Evolutionary conservation across 2,329 filamentous ascomycete species (phyloP), one percentile per base, ranked within the genome.

Genomic region (Colletotrichum trifolii): DNA sequence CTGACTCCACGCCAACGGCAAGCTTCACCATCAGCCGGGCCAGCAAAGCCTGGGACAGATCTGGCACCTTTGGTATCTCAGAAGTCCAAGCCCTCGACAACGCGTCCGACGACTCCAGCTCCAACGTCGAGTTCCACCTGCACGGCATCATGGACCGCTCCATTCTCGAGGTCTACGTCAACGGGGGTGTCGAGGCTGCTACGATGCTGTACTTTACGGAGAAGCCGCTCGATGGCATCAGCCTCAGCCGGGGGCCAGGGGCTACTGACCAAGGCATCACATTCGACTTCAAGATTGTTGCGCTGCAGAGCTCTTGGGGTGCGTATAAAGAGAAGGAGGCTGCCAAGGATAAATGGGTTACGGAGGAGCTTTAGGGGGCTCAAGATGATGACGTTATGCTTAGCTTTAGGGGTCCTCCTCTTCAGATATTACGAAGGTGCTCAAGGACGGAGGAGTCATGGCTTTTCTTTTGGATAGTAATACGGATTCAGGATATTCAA

Each of bases 71-170:
- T 42, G 60, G 39, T 35, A 45, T 64, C 54, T 38, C 46, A 4
- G 49, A 47, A 60, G 47, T 67, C 4, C 55, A 64, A n/a, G 54
- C 67, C 13, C 45, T 64, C 17, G 62, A 64, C 15, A 25, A 42
- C 12, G 38, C 55, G 7, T 45, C 60, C 2, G 15, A 6, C 12
- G 64, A 64, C 34, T 74, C 76, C 25, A 71, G 76, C 8, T 70
- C 73, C 8, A 50, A 64, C 9, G 70, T 71, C 3, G 75, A 75
- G 56, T 78, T 76, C 60, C 76, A 74, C 0, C 73, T 77, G 36
- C 74, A 69, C 11, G 77, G 76, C 13, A 70, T 78, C 2, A 66
- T 78, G 12, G 76, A 78, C 42, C 71, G 76, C 6, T 78, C 76
- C 1, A 69, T 78, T 3, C 60, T 77, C 1, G 77, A 78, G 55